phyloP scores from a whole-genome alignment of 306 rosid genomes.

The Pterocarpus macrocarpus region DNA sequence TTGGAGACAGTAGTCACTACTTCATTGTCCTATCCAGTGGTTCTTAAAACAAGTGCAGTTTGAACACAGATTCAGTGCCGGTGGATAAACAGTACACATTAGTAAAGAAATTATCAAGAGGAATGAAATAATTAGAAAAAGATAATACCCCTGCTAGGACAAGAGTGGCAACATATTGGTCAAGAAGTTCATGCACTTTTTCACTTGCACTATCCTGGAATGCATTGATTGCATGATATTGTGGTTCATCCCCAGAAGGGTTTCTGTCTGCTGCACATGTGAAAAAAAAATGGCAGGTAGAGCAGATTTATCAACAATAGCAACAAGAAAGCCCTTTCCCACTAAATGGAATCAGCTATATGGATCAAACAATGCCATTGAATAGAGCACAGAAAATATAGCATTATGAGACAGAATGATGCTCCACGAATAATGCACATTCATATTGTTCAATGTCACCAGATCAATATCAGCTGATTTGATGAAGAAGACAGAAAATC shows the following conservation, averaged over 20 bases:
- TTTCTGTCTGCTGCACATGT: conserved; percentile 55
- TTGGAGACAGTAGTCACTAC: conserved; percentile 25
- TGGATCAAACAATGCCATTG: not conserved
- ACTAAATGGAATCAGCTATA: not conserved
- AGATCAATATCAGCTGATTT: not conserved
- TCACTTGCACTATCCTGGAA: conserved; percentile 54
- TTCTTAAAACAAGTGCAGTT: conserved; percentile 23
- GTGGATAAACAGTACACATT: not conserved
- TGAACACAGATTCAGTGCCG: conserved; percentile 5
- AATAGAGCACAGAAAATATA: not conserved
- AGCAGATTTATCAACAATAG: conserved; percentile 31
- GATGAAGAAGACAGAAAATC: not conserved
- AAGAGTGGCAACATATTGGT: conserved; percentile 66
- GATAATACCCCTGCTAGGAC: conserved; percentile 63
- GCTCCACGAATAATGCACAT: conserved; percentile 15
- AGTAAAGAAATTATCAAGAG: conserved; percentile 24
- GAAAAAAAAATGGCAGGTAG: not conserved
- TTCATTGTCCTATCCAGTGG: conserved; percentile 25
- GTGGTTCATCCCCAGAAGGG: conserved; percentile 44
- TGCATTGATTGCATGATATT: conserved; percentile 46
- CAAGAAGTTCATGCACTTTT: conserved; percentile 60
- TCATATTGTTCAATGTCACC: not conserved
- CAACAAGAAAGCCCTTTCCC: conserved; percentile 24
- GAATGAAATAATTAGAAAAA: conserved; percentile 34
- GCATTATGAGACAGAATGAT: conserved; percentile 5